Base-by-base conservation (phyloP, 2,329 filamentous ascomycete genomes). In the Massarina eburnea region DNA sequence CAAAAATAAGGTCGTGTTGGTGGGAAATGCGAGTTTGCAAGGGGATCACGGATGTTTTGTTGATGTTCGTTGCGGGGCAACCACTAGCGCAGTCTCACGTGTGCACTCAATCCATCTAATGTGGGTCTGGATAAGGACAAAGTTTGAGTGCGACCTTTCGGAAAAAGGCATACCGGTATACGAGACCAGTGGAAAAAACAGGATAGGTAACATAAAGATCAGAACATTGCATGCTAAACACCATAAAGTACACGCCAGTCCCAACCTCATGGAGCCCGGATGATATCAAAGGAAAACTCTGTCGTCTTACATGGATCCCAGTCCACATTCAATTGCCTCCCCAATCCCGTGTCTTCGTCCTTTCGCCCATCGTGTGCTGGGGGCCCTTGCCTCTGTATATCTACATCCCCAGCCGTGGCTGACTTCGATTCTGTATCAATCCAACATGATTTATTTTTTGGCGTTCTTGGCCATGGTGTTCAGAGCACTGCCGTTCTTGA, bases 401-500 rank as follows among this genome's bases (percentile, higher is more conserved):
- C 51, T 67, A 64, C 64, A 67, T 64, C 58, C 59, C 63, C 56
- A 58, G 62, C 52, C 38, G 49, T 55, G 48, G 47, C 57, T 34
- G 51, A 41, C 17, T 37, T 19, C 17, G 36, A 35, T 44, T 21
- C 42, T 45, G 21, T n/a, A 4, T 29, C 24, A 18, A 45, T 24
- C 37, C 26, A 5, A 38, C 19, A 20, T 30, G 44, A 51, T 58
- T 46, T 64, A 65, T 46, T 49, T 52, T 42, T 56, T 49, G n/a
- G n/a, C n/a, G 49, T 64, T 61, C 84, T 94, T 95, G 60, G 92
- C 91, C 92, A 99, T 99, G 64, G 91, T 96, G 85, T 99, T 99
- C 59, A 99, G 81, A 45, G 94, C 94, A 68, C 86, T 91, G 59
- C 94, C 94, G 74, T 97, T 95, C 82, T 91, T 91, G 84, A 99